These are phyloP conservation scores for Castanea mollissima DNA, from an alignment of 306 rosid species.

Conservation along the genomic window DNA sequence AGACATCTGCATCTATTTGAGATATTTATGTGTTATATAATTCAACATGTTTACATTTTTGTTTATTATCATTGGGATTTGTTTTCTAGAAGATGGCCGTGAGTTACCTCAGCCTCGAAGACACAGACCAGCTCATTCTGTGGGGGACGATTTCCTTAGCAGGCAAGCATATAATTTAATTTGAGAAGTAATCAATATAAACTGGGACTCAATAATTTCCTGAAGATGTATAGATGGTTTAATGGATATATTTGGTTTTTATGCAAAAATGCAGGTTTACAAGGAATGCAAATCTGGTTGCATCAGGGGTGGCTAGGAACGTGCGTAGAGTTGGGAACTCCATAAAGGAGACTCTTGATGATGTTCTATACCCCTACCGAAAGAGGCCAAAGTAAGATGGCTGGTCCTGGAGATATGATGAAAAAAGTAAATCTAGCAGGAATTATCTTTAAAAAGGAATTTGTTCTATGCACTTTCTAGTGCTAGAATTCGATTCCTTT, in stretches of 20 bases:
- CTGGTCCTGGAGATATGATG: neutral
- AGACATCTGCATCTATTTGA: neutral
- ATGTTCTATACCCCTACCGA: conserved; percentile 1
- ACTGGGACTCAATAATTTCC: neutral
- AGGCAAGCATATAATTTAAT: neutral
- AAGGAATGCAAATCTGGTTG: conserved; percentile 6
- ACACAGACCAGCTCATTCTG: neutral
- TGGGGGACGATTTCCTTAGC: conserved; percentile 2
- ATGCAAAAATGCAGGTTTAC: conserved; percentile 8
- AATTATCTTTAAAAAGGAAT: neutral
- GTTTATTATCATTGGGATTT: neutral
- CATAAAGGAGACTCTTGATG: conserved; percentile 1
- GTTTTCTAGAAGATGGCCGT: neutral
- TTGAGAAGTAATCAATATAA: neutral
- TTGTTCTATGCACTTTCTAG: neutral
- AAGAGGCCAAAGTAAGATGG: conserved; percentile 10
- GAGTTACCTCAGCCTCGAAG: neutral
- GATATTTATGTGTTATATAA: neutral
- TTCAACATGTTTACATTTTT: neutral
- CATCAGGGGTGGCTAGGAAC: neutral
- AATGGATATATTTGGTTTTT: neutral
- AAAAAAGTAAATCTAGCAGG: neutral
- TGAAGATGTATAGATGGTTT: neutral
- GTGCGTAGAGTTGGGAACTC: neutral
- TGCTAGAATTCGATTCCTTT: neutral